Evolutionary conservation across 2,329 filamentous ascomycete species (phyloP).

Genomic region (Ceratocystis albifundus): DNA sequence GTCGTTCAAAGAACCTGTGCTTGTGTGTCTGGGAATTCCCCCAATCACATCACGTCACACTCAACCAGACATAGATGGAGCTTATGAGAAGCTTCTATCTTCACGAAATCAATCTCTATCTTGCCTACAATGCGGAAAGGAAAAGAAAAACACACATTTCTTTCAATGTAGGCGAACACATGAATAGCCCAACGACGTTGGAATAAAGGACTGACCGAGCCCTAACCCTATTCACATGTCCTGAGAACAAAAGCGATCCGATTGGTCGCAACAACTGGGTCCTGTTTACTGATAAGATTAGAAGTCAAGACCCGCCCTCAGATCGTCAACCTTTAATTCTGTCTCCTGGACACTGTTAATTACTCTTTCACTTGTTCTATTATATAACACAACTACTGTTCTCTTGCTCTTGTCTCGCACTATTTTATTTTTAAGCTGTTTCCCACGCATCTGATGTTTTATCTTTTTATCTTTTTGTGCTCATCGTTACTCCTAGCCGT

Average conservation of each 20-base stretch:
- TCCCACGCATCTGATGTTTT: not conserved
- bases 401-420: not conserved
- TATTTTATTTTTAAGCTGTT: not conserved
- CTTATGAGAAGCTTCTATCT: too few relatives aligned
- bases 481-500: not conserved
- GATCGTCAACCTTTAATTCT: not conserved
- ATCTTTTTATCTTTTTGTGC: not conserved
- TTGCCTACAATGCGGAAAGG: too few relatives aligned
- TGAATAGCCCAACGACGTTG: not conserved
- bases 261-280: not conserved
- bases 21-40: too few relatives aligned
- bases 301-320: not conserved
- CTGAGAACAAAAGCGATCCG: not conserved
- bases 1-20: too few relatives aligned
- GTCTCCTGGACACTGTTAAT: not conserved
- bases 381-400: too few relatives aligned
- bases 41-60: too few relatives aligned
- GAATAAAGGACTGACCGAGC: not conserved
- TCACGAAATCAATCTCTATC: too few relatives aligned
- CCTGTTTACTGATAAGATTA: not conserved
- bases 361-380: too few relatives aligned
- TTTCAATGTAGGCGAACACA: too few relatives aligned
- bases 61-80: too few relatives aligned
- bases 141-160: too few relatives aligned
- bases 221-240: conserved; percentile 9